Conservation (phyloP, 441 rosid species). For the Pelargonium citronellum region DNA sequence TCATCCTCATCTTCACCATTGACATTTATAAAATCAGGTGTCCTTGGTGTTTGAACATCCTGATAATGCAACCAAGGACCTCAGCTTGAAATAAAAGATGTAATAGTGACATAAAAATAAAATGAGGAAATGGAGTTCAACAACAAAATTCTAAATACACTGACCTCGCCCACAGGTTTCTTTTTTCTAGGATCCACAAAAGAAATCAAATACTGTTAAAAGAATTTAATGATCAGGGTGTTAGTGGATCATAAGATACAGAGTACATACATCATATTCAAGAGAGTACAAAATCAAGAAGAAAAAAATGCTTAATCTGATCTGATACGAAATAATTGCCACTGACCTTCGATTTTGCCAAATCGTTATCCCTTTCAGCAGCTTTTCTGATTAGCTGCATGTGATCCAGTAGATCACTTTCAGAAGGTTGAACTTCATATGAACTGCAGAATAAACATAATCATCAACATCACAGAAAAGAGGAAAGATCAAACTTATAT, state of each 20-base stretch:
- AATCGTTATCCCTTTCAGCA: conserved; percentile 35
- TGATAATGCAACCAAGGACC: conserved; percentile 16
- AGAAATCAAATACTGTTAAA: conserved; percentile 25
- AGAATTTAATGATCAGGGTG: conserved; percentile 11
- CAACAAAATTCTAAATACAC: neutral
- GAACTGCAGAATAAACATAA: conserved; percentile 20
- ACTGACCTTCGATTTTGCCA: conserved; percentile 40
- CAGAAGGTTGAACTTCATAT: conserved; percentile 34
- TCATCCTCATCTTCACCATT: conserved; percentile 23
- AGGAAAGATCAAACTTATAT: neutral
- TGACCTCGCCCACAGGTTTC: conserved; percentile 21
- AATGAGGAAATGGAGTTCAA: neutral
- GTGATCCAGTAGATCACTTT: conserved; percentile 36
- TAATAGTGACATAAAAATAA: conserved; percentile 1
- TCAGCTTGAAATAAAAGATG: neutral
- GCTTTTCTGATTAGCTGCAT: conserved; percentile 32
- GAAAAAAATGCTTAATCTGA: neutral
- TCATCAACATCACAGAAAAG: neutral
- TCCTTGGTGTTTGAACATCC: conserved; percentile 21
- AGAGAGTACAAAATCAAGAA: neutral
- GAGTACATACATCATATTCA: neutral
- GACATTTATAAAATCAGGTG: conserved; percentile 20
- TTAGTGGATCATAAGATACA: neutral
- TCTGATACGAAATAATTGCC: neutral
- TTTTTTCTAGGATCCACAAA: conserved; percentile 15